Conservation (phyloP, 2,329 filamentous ascomycete species). For the Scytalidium lignicola region DNA sequence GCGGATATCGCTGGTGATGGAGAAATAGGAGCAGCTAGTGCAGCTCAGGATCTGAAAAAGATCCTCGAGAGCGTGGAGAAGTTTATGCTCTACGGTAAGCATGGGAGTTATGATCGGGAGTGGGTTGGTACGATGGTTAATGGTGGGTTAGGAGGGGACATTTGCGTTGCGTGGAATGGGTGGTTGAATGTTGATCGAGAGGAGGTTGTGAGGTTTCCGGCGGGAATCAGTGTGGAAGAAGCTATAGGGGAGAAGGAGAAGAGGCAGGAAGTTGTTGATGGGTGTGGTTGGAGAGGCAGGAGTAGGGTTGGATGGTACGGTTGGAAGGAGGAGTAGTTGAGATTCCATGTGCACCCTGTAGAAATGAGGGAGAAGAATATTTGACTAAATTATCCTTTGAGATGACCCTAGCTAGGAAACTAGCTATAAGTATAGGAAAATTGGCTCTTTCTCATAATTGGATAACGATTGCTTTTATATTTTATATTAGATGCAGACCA, state of each 20-base stretch:
- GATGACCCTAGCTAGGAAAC: too few relatives aligned
- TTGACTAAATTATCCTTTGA: too few relatives aligned
- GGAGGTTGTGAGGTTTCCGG: constrained; percentile 15
- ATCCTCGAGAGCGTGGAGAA: constrained; percentile 20
- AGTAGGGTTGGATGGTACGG: constrained; percentile 16
- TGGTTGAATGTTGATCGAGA: constrained; percentile 26
- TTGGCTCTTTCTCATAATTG: too few relatives aligned
- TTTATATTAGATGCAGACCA: too few relatives aligned
- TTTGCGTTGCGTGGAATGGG: constrained; percentile 23
- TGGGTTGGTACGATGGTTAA: constrained; percentile 23
- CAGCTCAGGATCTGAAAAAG: constrained; percentile 10
- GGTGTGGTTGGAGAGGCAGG: constrained; percentile 19
- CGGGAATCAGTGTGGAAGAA: constrained; percentile 24
- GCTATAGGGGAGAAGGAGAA: constrained; percentile 17
- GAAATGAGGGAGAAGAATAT: too few relatives aligned
- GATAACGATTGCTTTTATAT: too few relatives aligned
- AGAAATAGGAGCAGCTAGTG: background rate
- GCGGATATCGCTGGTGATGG: too few relatives aligned
- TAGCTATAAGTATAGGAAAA: too few relatives aligned
- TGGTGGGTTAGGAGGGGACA: constrained; percentile 16
- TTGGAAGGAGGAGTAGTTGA: constrained; percentile 7
- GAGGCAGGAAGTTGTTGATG: constrained; percentile 15
- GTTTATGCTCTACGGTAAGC: constrained; percentile 25
- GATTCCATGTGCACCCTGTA: too few relatives aligned
- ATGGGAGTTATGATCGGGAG: constrained; percentile 21